phyloP scores from a whole-genome alignment of 139 green algal species.

The Volvox reticuliferus region DNA sequence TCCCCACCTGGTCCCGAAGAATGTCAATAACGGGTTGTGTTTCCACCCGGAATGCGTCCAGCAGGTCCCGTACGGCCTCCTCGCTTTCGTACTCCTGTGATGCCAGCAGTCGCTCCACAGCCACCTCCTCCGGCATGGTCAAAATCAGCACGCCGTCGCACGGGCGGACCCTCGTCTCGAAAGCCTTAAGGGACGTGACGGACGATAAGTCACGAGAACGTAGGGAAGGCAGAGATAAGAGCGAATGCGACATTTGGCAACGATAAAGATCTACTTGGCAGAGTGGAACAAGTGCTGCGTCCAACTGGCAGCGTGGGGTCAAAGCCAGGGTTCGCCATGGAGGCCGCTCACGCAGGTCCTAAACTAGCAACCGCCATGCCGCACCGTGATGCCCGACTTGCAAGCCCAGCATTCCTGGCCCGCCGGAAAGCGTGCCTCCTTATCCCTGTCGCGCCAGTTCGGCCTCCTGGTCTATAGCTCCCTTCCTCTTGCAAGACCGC shows the following conservation, averaged over 20 bases:
- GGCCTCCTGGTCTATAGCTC: neutral
- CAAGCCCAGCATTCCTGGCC: too few species aligned
- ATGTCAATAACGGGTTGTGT: constrained; percentile 60
- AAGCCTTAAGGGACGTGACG: neutral
- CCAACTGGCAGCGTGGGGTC: too few species aligned
- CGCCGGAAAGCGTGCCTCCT: too few species aligned
- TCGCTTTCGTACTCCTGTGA: constrained; percentile 79
- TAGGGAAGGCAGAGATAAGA: too few species aligned
- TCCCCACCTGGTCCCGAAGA: constrained; percentile 25
- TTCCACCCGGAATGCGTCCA: constrained; percentile 63
- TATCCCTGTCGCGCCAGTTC: too few species aligned
- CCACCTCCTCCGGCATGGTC: constrained; percentile 61
- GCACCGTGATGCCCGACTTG: too few species aligned
- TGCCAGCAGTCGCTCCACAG: constrained; percentile 67
- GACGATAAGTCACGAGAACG: neutral
- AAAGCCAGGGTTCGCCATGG: too few species aligned
- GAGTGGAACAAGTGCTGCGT: too few species aligned
- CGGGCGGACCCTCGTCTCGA: constrained; percentile 21
- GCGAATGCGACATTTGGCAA: too few species aligned
- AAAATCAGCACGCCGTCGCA: constrained; percentile 45
- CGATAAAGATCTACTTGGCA: too few species aligned
- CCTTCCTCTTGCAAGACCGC: neutral
- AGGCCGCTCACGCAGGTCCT: too few species aligned
- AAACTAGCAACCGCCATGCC: too few species aligned
- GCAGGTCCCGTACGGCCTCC: constrained; percentile 76